Base-by-base conservation (phyloP, 192 early-diverging fungal genomes). In the Backusella liffmaniae region DNA sequence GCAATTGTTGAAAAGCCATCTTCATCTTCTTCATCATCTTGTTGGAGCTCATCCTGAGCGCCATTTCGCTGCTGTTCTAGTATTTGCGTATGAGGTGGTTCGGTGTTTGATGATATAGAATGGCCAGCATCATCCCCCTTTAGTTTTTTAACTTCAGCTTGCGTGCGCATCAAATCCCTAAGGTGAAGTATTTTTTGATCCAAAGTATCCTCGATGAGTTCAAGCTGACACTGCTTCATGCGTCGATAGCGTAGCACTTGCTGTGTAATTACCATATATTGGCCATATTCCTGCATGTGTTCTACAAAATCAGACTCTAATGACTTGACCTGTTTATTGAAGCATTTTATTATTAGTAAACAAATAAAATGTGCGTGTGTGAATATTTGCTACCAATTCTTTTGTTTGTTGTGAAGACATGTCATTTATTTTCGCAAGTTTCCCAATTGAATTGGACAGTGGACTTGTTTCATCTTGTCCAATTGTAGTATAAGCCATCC, bases 401-500 rank as follows among this genome's bases (percentile, higher is more conserved):
- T 35, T 49, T 51, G 51, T 73, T 34, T 73, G 29, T 73, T n/a
- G 23, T 29, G 30, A 32, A 18, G 71, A 49, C 1, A 34, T 26
- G 29, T 15, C n/a, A 21, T 32, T 56, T 2, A 51, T 35, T 35
- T 73, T 34, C 0, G 44, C 44, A 5, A 73, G 44, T 18, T 56
- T 73, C 4, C 21, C 51, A 18, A 73, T 73, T 3, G 71, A 23
- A 51, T 34, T 32, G 5, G 71, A 42, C 8, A 73, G 15, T 16
- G 49, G 35, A 51, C 71, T 35, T 56, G 71, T 73, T 35, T 73
- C 71, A 73, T 73, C 49, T 35, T n/a, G 46, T 9, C 71, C 35
- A 23, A 73, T 18, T 29, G 71, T 34, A 51, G 44, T 73, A 46
- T 73, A 73, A 4, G 44, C 51, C 29, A 23, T 29, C 12, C 71